These are phyloP conservation scores for Melocanna baccifera DNA, from an alignment of 176 grass and related monocot species.

Conservation along the genomic window DNA sequence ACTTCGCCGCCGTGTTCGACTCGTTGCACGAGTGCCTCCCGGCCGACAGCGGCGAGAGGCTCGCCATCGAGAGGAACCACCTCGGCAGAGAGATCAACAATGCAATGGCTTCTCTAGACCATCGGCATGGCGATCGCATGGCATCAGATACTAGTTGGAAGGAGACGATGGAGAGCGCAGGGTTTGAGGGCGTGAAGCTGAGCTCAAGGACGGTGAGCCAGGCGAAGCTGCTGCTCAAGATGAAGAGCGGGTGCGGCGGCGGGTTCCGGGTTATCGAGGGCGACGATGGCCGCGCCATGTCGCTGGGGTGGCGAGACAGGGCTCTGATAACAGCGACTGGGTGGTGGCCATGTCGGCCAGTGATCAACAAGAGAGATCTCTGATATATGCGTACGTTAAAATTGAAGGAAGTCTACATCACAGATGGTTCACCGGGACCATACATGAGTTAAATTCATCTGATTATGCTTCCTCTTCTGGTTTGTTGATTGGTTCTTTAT, in stretches of 20 bases:
- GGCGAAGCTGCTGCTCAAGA: conserved; percentile 84
- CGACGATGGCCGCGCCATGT: conserved; percentile 42
- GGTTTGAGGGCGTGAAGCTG: conserved; percentile 49
- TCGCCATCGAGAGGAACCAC: conserved; percentile 73
- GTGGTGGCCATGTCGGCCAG: conserved; percentile 41
- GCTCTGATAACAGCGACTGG: conserved; percentile 44
- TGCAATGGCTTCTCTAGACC: conserved; percentile 21
- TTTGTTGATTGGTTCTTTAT: conserved; percentile 39
- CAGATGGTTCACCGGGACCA: too few species aligned
- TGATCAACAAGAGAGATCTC: background rate
- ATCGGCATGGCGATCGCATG: background rate
- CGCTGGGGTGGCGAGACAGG: conserved; percentile 59
- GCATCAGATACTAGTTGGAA: conserved; percentile 31
- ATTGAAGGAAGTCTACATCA: too few species aligned
- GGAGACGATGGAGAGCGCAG: conserved; percentile 44
- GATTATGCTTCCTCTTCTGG: conserved; percentile 20
- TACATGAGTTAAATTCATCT: background rate
- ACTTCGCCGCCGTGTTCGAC: conserved; percentile 70
- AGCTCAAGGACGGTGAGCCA: conserved; percentile 81
- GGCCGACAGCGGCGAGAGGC: conserved; percentile 56
- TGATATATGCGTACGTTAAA: background rate
- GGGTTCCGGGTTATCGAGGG: conserved; percentile 56
- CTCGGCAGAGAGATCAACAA: conserved; percentile 62
- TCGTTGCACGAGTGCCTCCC: conserved; percentile 77
- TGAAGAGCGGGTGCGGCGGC: conserved; percentile 54